Conservation (phyloP, 2,329 filamentous ascomycete species). For the Cordyceps cateniannulata region DNA sequence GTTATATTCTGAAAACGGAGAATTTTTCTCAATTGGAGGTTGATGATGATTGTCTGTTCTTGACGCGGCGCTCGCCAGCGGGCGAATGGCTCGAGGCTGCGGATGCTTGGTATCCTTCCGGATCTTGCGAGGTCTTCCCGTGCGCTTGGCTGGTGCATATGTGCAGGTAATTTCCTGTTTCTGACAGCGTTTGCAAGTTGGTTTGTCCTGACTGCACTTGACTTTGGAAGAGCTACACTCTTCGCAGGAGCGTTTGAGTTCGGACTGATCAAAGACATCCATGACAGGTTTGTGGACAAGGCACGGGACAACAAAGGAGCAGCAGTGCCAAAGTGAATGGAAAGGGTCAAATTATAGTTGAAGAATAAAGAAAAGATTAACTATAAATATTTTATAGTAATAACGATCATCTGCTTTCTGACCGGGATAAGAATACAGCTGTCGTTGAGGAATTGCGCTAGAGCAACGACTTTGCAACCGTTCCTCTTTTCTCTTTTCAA, state of each 20-base stretch:
- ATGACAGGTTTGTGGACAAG: too few species aligned
- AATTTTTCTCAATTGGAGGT: not conserved
- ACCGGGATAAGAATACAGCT: too few species aligned
- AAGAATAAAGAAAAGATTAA: too few species aligned
- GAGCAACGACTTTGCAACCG: too few species aligned
- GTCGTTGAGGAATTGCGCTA: too few species aligned
- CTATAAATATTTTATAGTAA: too few species aligned
- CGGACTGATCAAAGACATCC: not conserved
- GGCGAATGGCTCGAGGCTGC: not conserved
- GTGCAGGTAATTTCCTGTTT: not conserved
- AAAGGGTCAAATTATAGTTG: too few species aligned
- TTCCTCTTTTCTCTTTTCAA: too few species aligned
- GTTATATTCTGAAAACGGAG: not conserved
- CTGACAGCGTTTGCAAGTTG: not conserved
- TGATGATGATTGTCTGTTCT: not conserved
- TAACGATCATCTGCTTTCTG: too few species aligned
- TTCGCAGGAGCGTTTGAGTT: not conserved
- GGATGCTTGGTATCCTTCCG: not conserved
- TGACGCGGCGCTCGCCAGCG: not conserved
- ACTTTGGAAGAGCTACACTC: not conserved
- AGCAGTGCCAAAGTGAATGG: too few species aligned
- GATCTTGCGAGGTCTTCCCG: not conserved
- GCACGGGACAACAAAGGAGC: too few species aligned
- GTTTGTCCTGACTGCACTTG: slow-evolving; percentile 3
- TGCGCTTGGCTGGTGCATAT: not conserved